Conservation (phyloP, 2,329 filamentous ascomycete genomes). For the Rasamsonia emersonii region DNA sequence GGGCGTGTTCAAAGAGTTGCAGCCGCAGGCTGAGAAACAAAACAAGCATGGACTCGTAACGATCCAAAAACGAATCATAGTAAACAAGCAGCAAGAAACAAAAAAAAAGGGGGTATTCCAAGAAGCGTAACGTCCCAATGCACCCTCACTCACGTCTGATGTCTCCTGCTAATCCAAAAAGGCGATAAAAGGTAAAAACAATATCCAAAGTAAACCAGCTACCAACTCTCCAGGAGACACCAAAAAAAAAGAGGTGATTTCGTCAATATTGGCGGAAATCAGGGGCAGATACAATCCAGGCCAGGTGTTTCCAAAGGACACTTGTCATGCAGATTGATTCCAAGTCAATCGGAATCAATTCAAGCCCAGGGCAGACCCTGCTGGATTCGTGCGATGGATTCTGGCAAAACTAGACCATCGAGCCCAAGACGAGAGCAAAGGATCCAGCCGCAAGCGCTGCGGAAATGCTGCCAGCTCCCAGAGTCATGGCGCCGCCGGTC, state of each 20-base stretch:
- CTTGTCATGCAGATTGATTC: no score
- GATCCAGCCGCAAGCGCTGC: conserved; percentile 28
- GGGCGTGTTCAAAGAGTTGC: no score
- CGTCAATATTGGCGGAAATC: no score
- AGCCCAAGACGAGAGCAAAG: conserved; percentile 28
- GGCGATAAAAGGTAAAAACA: no score
- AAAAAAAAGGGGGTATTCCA: conserved; percentile 12
- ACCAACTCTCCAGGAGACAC: conserved; percentile 3
- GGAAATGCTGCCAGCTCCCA: conserved; percentile 15
- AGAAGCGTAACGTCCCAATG: neutral
- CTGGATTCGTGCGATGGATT: neutral
- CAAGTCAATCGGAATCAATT: conserved; percentile 3
- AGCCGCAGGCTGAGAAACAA: conserved; percentile 13
- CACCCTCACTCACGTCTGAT: no score
- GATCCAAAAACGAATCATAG: conserved; percentile 18
- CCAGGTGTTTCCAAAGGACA: no score
- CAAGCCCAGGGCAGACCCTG: neutral
- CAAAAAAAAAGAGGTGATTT: no score
- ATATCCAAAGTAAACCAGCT: neutral
- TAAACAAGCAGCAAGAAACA: conserved; percentile 10
- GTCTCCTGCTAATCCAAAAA: no score
- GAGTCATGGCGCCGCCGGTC: conserved; percentile 10
- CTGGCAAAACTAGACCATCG: conserved; percentile 19
- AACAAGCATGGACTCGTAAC: conserved; percentile 25
- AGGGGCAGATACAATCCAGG: no score